A percentile compares a stretch with the other conserved stretches of the same genome.
Conservation (phyloP, 2,329 filamentous ascomycete genomes). For the Chrysoporthe cubensis region DNA sequence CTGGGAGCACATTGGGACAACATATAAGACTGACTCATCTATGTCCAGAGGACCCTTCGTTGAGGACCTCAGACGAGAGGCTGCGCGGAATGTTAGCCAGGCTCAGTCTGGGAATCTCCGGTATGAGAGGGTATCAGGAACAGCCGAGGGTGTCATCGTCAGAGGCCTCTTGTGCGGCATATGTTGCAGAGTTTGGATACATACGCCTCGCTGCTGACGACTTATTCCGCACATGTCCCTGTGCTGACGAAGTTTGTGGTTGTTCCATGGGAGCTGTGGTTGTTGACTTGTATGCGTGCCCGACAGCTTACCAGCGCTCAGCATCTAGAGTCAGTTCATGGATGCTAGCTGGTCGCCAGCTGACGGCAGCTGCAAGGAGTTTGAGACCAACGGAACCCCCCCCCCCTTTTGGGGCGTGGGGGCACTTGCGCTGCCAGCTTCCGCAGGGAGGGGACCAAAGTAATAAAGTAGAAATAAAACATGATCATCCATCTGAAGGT, state of each 20-base stretch:
- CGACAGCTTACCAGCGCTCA: background rate
- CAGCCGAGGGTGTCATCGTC: background rate
- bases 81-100: slow-evolving; percentile 39
- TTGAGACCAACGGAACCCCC: too few relatives aligned
- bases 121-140: background rate
- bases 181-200: slow-evolving; percentile 17
- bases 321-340: background rate
- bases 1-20: slow-evolving; percentile 14
- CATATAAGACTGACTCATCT: slow-evolving; percentile 65
- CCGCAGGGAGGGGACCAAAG: too few relatives aligned
- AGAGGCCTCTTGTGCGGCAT: background rate
- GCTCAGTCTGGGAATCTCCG: background rate
- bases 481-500: background rate
- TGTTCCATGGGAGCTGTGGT: slow-evolving; percentile 29
- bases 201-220: slow-evolving; percentile 43
- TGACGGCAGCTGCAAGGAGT: background rate
- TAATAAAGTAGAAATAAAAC: background rate
- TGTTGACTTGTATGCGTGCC: background rate
- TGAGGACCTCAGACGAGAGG: slow-evolving; percentile 65
- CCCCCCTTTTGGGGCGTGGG: too few relatives aligned
- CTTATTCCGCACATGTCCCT: slow-evolving; percentile 43
- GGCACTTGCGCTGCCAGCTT: too few relatives aligned
- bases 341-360: background rate
- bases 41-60: slow-evolving; percentile 80
- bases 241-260: slow-evolving; percentile 22